Percentiles rank a stretch among this genome's conserved stretches.
Evolutionary conservation across 2,329 filamentous ascomycete species (phyloP).

Genomic region (Aspergillus costaricaensis): DNA sequence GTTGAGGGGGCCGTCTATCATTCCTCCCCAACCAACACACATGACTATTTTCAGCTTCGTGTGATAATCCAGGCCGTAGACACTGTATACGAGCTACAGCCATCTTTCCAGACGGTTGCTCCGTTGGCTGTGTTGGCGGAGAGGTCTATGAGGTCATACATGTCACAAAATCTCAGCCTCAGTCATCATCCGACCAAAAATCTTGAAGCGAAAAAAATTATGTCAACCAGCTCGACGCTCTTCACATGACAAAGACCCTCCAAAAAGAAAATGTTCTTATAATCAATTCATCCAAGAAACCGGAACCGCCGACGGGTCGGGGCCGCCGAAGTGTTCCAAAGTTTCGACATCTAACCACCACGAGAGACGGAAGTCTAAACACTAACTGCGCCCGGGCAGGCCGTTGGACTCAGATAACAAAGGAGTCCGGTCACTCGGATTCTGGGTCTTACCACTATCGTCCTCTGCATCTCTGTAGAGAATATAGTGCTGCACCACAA

Average conservation of each 20-base stretch:
- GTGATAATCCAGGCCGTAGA: neutral
- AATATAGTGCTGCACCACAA: slow-evolving; percentile 85
- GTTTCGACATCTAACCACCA: neutral
- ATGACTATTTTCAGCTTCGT: neutral
- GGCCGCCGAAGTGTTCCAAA: neutral
- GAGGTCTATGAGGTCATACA: slow-evolving; percentile 3
- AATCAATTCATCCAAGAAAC: neutral
- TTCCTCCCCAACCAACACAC: neutral
- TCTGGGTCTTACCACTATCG: slow-evolving; percentile 20
- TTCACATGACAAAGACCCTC: neutral
- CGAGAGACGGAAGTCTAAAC: slow-evolving; percentile 2
- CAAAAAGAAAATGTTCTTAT: neutral
- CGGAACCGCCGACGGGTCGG: neutral
- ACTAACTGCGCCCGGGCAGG: slow-evolving; percentile 10
- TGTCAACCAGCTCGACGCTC: no score
- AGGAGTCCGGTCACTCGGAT: slow-evolving; percentile 30
- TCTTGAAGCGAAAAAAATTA: neutral
- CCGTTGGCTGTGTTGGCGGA: neutral
- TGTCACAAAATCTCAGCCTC: neutral
- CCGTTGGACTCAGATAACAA: slow-evolving; percentile 28
- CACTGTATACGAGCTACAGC: neutral
- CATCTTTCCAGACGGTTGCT: neutral
- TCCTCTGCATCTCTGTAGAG: slow-evolving; percentile 59
- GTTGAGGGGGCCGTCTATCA: neutral
- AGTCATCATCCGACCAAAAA: neutral